These are phyloP conservation scores for Colletotrichum eremochloae DNA, from an alignment of 2,329 filamentous ascomycete species.

Conservation along the genomic window DNA sequence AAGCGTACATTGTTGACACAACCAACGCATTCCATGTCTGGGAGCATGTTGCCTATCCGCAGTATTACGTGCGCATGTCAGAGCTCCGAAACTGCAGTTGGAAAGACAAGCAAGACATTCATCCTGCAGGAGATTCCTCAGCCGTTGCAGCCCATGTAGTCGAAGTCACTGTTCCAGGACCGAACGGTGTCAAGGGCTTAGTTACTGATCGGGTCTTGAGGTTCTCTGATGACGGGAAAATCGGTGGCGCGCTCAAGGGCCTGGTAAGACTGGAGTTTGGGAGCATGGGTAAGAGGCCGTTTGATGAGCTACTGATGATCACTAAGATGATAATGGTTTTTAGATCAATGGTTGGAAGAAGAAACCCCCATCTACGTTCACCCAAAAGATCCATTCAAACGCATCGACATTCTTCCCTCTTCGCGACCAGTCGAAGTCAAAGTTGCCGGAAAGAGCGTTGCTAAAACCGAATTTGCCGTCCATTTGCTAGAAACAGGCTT, in stretches of 20 bases:
- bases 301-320: not conserved
- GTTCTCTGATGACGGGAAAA: conserved; percentile 55
- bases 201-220: conserved; percentile 53
- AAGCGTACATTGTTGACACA: conserved; percentile 54
- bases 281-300: conserved; percentile 49
- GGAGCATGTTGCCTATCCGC: conserved; percentile 63
- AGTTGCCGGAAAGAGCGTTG: conserved; percentile 61
- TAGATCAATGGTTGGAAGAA: conserved; percentile 65
- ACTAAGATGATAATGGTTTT: not conserved
- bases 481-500: conserved; percentile 73
- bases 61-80: conserved; percentile 56
- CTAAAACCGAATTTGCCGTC: conserved; percentile 59
- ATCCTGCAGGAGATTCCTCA: conserved; percentile 44
- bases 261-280: conserved; percentile 53
- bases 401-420: conserved; percentile 72
- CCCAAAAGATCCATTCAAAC: conserved; percentile 76
- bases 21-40: conserved; percentile 55
- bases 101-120: conserved; percentile 47
- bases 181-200: conserved; percentile 45
- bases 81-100: conserved; percentile 49
- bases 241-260: conserved; percentile 50
- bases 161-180: conserved; percentile 48
- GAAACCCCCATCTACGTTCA: conserved; percentile 71
- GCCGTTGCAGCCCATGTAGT: conserved; percentile 48
- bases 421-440: conserved; percentile 65